A percentile compares a stretch with the other conserved stretches of the same genome.
phyloP scores from a whole-genome alignment of 768 basidiomycete genomes.

The Lentinula detonsa region DNA sequence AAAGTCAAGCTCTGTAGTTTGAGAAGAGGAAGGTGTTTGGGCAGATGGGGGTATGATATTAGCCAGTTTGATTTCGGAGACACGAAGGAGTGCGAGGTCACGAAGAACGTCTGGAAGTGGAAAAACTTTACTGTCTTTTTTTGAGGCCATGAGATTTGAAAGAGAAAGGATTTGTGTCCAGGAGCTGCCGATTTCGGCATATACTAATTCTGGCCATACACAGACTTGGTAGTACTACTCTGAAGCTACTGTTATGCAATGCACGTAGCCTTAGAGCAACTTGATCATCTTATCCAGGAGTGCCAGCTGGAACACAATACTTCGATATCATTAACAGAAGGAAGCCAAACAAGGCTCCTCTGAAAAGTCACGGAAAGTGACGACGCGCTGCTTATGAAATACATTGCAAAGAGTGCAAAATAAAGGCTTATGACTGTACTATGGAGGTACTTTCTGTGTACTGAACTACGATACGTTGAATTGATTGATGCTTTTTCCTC shows the following conservation, averaged over 20 bases:
- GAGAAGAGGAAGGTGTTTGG: conserved; percentile 2
- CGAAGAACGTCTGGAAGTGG: conserved; percentile 55
- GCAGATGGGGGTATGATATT: conserved; percentile 17
- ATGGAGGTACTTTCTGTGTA: not conserved
- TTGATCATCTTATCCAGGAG: not conserved
- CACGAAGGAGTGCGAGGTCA: conserved; percentile 68
- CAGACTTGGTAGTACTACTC: too few species aligned
- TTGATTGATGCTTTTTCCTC: too few species aligned
- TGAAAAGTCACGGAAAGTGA: not conserved
- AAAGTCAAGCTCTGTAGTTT: not conserved
- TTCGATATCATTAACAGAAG: not conserved
- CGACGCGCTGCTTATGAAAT: not conserved
- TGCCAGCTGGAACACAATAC: not conserved
- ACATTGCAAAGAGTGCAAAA: not conserved
- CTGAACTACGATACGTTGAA: too few species aligned
- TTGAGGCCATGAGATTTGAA: not conserved
- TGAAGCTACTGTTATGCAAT: not conserved
- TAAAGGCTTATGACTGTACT: not conserved
- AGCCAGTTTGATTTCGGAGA: conserved; percentile 40
- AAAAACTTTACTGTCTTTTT: conserved; percentile 40
- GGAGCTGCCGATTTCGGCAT: too few species aligned
- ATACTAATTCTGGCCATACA: not conserved
- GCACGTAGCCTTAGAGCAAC: not conserved
- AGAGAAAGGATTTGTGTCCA: not conserved
- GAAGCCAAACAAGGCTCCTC: not conserved